phyloP scores from a whole-genome alignment of 2,329 filamentous ascomycete species.

The Chaetomium sp. region DNA sequence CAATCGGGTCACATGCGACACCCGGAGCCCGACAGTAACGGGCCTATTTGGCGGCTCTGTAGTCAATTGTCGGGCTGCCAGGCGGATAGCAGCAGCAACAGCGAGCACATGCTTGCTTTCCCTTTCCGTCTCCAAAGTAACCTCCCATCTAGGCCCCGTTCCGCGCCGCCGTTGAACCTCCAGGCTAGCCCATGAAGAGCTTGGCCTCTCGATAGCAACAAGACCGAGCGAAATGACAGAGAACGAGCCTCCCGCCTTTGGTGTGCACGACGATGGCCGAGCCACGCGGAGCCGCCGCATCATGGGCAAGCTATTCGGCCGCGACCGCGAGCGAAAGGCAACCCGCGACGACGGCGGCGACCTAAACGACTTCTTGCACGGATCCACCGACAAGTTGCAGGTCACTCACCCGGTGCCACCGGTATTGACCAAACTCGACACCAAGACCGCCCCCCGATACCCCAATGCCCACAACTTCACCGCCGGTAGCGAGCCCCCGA shows the following conservation, averaged over 20 bases:
- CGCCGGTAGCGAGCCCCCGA: conserved; percentile 41
- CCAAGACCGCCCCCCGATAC: conserved; percentile 56
- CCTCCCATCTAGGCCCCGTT: conserved; percentile 7
- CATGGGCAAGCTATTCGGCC: conserved; percentile 64
- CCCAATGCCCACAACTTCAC: conserved; percentile 54
- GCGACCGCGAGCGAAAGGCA: conserved; percentile 41
- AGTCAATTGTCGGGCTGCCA: conserved; percentile 30
- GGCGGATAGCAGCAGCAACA: conserved; percentile 16
- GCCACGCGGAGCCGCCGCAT: conserved; percentile 56
- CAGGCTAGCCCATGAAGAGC: conserved; percentile 29
- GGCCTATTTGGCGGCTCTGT: conserved; percentile 29
- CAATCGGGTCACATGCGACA: conserved; percentile 28
- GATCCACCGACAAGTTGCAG: conserved; percentile 57
- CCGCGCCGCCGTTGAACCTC: conserved; percentile 15
- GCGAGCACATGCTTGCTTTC: conserved; percentile 34
- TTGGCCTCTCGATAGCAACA: conserved; percentile 17
- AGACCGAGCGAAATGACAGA: conserved; percentile 44
- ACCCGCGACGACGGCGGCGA: conserved; percentile 47
- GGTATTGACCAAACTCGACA: conserved; percentile 56
- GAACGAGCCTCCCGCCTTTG: conserved; percentile 46
- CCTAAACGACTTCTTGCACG: conserved; percentile 62
- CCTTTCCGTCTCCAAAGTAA: conserved; percentile 24
- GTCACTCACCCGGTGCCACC: conserved; percentile 57
- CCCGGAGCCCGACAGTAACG: conserved; percentile 22
- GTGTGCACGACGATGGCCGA: conserved; percentile 45